Base-by-base conservation (phyloP, 2,329 filamentous ascomycete species). In the Periconia sp. region DNA sequence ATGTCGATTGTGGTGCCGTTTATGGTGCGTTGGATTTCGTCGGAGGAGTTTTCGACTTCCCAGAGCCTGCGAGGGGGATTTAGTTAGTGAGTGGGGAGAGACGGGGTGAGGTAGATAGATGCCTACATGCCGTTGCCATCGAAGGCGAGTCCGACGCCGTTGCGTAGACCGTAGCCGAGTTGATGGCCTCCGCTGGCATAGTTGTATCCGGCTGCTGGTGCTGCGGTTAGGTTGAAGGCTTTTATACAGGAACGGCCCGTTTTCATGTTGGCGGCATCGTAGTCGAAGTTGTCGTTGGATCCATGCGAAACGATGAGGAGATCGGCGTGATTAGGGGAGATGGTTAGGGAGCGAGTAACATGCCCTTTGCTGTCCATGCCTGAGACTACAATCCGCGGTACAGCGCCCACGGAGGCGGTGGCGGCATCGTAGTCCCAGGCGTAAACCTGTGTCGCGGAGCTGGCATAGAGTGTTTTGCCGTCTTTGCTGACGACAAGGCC, bases 41-140 rank as follows among this genome's bases (percentile, higher is more conserved):
- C 87, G 6, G 83, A 84, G 0, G 82, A 85, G 68, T 90, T 91
- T 70, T 91, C 88, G 11, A 91, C 83, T n/a, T 58, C 66, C 66
- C 67, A 70, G 59, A 72, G 62, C 77, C 79, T 57, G 63, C 71
- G 13, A 45, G 53, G 42, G 42, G 74, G 74, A n/a, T n/a, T n/a
- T n/a, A n/a, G 43, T 58, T 41, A 58, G 45, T 14, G n/a, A 13
- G 18, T 20, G 14, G 19, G 14, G 6, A 17, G 18, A 17, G 27
- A 14, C 15, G 37, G 20, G 30, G 33, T 11, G 23, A 15, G 11
- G 23, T 27, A 8, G 23, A 8, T 27, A 5, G 23, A 8, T 10
- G 49, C 61, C 45, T 48, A 65, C 63, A 62, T 61, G 49, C 61
- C 61, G 53, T 88, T 77, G 65, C 86, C 85, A 27, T 78, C 84